Base-by-base conservation (phyloP, 1,139 yeast species). In the Magnusiomyces suaveolens region DNA sequence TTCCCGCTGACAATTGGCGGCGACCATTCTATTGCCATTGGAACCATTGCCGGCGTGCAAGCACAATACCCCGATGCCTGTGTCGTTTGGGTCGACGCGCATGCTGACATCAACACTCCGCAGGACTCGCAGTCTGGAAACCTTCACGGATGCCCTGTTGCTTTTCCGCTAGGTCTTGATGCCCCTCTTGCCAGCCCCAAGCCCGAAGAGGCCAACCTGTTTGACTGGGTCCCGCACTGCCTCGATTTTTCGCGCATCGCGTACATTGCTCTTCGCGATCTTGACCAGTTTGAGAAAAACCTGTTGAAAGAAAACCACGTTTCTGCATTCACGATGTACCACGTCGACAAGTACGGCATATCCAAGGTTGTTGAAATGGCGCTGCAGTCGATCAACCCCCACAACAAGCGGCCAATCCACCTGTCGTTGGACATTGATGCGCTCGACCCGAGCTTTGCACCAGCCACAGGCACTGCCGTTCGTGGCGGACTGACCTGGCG, bases 401-500 rank as follows among this genome's bases (percentile, higher is more conserved):
- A 80, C 57, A 80, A 89, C 59, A 76, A 76, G 53, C 70, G 74
- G 48, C 97, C 98, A 46, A 78, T 92, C 60, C 97, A 92, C 73
- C 73, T 94, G 63, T 84, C 95, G 41, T 92, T 90, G 68, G 98
- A 92, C 67, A 97, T 92, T 52, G 98, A 92, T 70, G 97, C 97
- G 48, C 83, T 92, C 60, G 98, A 92, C 71, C 98, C 98, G 52
- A 77, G 82, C 60, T 88, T 77, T 66, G 97, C 94, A n/a, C 97
- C 97, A 32, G 96, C 97, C 46, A 92, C 98, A 1, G 98, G 98
- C 55, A 92, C 98, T 1, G 90, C 97, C 55, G 98, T 92, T 20
- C 84, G 96, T 68, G 97, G 97, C 59, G 98, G 98, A 2, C 77
- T 92, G 60, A 84, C 96, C 6, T 78, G 92, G 71, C 80, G 98